Evolutionary conservation across 2,329 filamentous ascomycete genomes (phyloP).

Genomic region (Acephala macrosclerotiorum): DNA sequence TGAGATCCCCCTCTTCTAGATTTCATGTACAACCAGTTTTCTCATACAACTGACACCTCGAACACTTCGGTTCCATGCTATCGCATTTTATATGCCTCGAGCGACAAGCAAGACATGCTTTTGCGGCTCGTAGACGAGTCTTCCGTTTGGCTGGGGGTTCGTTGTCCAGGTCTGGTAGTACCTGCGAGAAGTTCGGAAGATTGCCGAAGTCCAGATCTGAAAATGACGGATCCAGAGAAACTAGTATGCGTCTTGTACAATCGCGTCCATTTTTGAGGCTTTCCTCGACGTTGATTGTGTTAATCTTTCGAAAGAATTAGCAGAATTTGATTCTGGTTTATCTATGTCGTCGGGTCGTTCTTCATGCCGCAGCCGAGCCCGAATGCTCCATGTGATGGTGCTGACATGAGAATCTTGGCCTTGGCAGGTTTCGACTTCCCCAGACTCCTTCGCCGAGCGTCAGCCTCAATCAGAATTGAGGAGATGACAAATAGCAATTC

Average conservation of each 20-base stretch:
- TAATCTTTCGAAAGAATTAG: not conserved
- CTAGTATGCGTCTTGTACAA: not conserved
- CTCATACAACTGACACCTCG: conserved; percentile 51
- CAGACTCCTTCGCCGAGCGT: not conserved
- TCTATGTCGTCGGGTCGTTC: conserved; percentile 4
- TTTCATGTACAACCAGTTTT: conserved; percentile 59
- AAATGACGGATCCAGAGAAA: not conserved
- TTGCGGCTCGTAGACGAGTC: conserved; percentile 40
- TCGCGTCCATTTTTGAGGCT: not conserved
- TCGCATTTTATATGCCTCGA: conserved; percentile 61
- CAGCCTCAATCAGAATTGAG: not conserved
- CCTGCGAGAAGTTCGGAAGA: conserved; percentile 5
- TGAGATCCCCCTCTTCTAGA: conserved; percentile 54
- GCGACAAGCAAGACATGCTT: conserved; percentile 60
- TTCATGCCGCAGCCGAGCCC: not conserved
- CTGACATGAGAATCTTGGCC: not conserved
- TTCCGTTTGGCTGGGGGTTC: conserved; percentile 17
- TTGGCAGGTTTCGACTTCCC: not conserved
- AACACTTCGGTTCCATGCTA: conserved; percentile 55
- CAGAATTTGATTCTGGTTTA: not conserved
- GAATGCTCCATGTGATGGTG: not conserved
- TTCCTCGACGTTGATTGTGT: no score
- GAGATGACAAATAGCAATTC: not conserved
- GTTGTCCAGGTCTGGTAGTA: conserved; percentile 1
- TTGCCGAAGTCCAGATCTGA: conserved; percentile 1